phyloP scores from a whole-genome alignment of 805 yeast genomes.

The Lachancea waltii region DNA sequence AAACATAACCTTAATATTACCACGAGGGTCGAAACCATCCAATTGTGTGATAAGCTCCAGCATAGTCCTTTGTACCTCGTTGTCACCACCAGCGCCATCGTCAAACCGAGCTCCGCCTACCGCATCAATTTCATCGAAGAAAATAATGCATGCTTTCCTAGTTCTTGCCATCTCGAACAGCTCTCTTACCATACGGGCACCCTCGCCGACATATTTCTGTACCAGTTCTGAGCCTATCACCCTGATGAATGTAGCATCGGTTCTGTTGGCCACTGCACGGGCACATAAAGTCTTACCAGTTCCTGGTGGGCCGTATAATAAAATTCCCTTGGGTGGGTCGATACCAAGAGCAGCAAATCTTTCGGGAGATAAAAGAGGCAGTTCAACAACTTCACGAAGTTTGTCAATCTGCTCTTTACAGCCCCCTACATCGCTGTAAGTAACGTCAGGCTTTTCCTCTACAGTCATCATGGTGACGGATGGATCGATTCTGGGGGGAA shows the following conservation, averaged over 20 bases:
- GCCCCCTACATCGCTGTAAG: slow-evolving; percentile 97
- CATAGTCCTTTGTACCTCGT: slow-evolving; percentile 99
- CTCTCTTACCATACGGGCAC: slow-evolving; percentile 99
- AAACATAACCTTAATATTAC: slow-evolving; percentile 98
- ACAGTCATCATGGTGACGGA: slow-evolving; percentile 99
- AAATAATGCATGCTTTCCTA: slow-evolving; percentile 94
- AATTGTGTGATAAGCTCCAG: slow-evolving; percentile 94
- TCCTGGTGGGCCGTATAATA: slow-evolving; percentile 97
- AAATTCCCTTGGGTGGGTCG: slow-evolving; percentile 98
- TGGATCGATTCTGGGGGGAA: slow-evolving; percentile 97
- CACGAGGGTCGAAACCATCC: slow-evolving; percentile 98
- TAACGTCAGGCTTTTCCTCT: slow-evolving; percentile 98
- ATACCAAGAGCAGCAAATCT: slow-evolving; percentile 94
- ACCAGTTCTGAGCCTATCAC: slow-evolving; percentile 98
- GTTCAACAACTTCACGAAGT: slow-evolving; percentile 90
- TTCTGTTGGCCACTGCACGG: slow-evolving; percentile 97
- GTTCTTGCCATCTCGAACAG: slow-evolving; percentile 98
- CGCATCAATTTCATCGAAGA: slow-evolving; percentile 98
- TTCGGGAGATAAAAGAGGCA: slow-evolving; percentile 91
- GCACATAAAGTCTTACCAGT: slow-evolving; percentile 98
- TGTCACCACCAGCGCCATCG: slow-evolving; percentile 99
- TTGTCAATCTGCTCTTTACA: slow-evolving; percentile 98
- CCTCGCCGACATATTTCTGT: slow-evolving; percentile 98
- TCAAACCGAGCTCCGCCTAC: slow-evolving; percentile 99
- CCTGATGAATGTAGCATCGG: slow-evolving; percentile 97